Conservation (phyloP, 129 eudicot species). For the Lactuca sativa region DNA sequence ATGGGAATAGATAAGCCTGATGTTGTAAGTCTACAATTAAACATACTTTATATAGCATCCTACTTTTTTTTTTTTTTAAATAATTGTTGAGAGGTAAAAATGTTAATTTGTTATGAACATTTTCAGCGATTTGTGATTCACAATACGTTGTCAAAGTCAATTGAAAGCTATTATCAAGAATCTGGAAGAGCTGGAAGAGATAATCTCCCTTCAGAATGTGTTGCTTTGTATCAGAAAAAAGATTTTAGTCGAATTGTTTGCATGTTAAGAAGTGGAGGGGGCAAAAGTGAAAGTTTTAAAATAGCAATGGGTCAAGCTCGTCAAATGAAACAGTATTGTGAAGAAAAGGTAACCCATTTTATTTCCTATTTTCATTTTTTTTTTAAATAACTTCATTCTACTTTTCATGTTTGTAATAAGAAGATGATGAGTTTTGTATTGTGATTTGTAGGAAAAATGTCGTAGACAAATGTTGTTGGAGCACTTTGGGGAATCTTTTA, state of each 20-base stretch:
- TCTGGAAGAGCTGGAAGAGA: constrained; percentile 99
- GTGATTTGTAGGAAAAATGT: constrained; percentile 62
- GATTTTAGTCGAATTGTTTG: constrained; percentile 95
- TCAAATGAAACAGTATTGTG: constrained; percentile 84
- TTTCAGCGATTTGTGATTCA: constrained; percentile 95
- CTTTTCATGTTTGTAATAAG: neutral
- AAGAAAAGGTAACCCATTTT: constrained; percentile 60
- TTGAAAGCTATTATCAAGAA: constrained; percentile 97
- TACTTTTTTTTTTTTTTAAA: neutral
- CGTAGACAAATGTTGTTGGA: constrained; percentile 76
- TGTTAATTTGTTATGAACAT: constrained; percentile 7
- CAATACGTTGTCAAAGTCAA: constrained; percentile 90
- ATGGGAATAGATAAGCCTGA: constrained; percentile 99
- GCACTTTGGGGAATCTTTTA: constrained; percentile 86
- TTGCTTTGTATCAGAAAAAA: constrained; percentile 81
- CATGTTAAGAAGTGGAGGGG: constrained; percentile 82
- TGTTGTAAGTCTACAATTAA: constrained; percentile 63
- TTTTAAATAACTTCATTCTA: neutral
- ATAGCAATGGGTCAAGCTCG: constrained; percentile 89
- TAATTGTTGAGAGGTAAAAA: neutral
- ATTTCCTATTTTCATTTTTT: neutral
- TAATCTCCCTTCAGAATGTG: constrained; percentile 63
- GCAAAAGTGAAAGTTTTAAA: constrained; percentile 64
- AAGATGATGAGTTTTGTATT: neutral
- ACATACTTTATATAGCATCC: too few relatives aligned